These are phyloP conservation scores for Monilinia laxa DNA, from an alignment of 2,329 filamentous ascomycete genomes.

Conservation along the genomic window DNA sequence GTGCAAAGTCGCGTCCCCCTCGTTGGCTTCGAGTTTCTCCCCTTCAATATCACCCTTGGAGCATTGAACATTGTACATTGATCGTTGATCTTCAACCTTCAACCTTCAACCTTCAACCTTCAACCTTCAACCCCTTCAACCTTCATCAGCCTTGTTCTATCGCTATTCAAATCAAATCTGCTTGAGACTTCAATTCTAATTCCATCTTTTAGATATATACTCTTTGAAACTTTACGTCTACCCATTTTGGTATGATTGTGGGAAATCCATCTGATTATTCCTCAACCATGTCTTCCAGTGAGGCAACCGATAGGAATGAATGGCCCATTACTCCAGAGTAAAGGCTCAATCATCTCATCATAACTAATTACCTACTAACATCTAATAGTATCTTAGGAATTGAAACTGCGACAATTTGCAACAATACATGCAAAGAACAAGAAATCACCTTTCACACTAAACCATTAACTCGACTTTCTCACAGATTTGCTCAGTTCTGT, in stretches of 20 bases:
- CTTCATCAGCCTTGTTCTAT: not conserved
- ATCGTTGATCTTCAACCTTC: not conserved
- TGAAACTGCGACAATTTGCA: constrained; percentile 12
- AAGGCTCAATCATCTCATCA: not conserved
- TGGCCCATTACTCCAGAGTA: constrained; percentile 20
- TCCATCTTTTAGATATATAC: not conserved
- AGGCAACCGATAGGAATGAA: not conserved
- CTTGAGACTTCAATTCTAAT: not conserved
- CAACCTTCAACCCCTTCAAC: not conserved
- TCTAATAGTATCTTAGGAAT: constrained; percentile 3
- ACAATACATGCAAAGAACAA: not conserved
- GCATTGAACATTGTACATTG: too few species aligned
- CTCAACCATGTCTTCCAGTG: not conserved
- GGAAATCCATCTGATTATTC: not conserved
- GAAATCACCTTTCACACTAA: constrained; percentile 18
- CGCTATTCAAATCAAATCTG: not conserved
- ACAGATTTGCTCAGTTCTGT: constrained; percentile 10
- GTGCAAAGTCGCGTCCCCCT: constrained; percentile 17
- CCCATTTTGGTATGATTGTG: not conserved
- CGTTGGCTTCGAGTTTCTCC: not conserved
- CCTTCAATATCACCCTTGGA: not conserved
- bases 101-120: not conserved
- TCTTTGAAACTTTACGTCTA: not conserved
- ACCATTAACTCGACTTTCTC: constrained; percentile 13
- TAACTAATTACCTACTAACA: not conserved